Conservation (phyloP, 192 early-diverging fungal genomes). For the Entophlyctis helioformis region DNA sequence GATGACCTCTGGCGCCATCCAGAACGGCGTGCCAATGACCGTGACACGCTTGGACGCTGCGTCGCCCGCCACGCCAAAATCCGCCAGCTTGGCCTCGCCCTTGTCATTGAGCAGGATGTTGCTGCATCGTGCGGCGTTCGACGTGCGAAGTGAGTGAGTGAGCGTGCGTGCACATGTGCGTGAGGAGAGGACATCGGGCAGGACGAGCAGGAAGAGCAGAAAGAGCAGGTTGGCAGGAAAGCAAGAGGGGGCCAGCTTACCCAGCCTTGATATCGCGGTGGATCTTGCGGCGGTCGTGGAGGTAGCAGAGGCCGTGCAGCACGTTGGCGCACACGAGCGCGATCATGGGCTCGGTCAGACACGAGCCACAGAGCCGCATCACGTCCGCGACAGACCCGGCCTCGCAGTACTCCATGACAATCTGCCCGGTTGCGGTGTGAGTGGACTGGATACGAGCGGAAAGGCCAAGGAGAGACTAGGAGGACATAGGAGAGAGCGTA, state of each 20-base stretch:
- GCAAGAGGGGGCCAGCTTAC: conserved; percentile 9
- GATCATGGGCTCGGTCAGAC: conserved; percentile 39
- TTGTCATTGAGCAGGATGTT: conserved; percentile 38
- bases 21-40: conserved; percentile 53
- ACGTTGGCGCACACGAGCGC: conserved; percentile 32
- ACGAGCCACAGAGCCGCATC: conserved; percentile 30
- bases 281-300: conserved; percentile 45
- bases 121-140: conserved; percentile 7
- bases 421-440: conserved; percentile 12
- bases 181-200: neutral
- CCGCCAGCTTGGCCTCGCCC: conserved; percentile 46
- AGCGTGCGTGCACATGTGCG: neutral
- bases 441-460: too few relatives aligned
- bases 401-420: conserved; percentile 52
- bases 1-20: conserved; percentile 58
- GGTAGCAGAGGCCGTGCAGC: conserved; percentile 38
- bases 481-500: too few relatives aligned
- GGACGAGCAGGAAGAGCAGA: too few relatives aligned
- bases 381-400: conserved; percentile 44
- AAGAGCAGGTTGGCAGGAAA: too few relatives aligned
- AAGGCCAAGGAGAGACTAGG: neutral
- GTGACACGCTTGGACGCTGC: conserved; percentile 35
- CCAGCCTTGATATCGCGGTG: conserved; percentile 57
- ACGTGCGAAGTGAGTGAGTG: neutral
- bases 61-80: conserved; percentile 55